Evolutionary conservation across 208 protist genomes (phyloP), one percentile per base, ranked within the genome.

Genomic region (Wallacemonas sp.): DNA sequence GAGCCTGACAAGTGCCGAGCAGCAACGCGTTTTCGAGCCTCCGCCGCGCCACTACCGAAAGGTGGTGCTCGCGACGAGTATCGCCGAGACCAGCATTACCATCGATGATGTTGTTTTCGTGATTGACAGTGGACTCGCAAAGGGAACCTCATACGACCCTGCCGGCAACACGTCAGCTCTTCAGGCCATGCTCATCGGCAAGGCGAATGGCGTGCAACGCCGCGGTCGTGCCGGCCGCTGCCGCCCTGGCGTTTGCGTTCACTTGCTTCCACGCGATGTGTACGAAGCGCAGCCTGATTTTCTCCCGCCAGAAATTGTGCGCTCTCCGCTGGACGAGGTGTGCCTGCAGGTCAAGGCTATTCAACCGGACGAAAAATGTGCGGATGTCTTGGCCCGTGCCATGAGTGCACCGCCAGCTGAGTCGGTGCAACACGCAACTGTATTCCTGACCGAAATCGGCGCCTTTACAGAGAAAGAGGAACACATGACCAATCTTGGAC

Each of bases 51-150:
- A 81, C 23, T 86, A 74, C 56, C 74, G 92, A 29, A 98, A 98
- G 75, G 80, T 99, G 11, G 90, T 99, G 24, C 80, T 99, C 32
- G 87, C 96, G 34, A 99, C 97, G 19, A 99, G 98, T 62, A 98
- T 99, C 58, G 98, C 98, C 17, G 98, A 99, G 76, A 98, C 96
- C 9, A 97, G 89, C 61, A 92, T 99, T 49, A 99, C 98, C 0
- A 98, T 99, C 60, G 92, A 98, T 77, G 94, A 96, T 54, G 85
- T 98, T 70, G 80, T 88, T 29, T 99, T 90, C 72, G 98, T 99
- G 17, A 92, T 99, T 76, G 98, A 99, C 77, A 88, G 82, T 63
- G 95, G 98, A 12, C 81, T 97, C 14, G 74, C 93, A 27, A 99
- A 99, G 82, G 81, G 87, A 38, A 96, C 89, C 3, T 83, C 72